Conservation (phyloP, 129 eudicot genomes). For the Helichrysum umbraculigerum region DNA sequence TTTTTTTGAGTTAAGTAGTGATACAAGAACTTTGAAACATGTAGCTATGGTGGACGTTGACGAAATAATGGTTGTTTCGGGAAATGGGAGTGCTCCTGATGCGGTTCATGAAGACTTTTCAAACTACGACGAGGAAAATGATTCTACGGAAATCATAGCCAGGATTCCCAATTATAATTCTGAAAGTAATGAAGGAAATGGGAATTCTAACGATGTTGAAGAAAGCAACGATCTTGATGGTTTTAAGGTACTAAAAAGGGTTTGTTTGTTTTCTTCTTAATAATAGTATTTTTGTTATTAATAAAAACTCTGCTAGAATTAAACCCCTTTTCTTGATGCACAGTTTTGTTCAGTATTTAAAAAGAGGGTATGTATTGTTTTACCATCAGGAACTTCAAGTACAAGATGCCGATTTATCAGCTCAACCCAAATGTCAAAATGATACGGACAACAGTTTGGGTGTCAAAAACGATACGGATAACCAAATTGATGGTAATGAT, state of each 20-base stretch:
- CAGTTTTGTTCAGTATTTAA: background rate
- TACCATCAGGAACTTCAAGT: slow-evolving; percentile 57
- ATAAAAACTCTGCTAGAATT: slow-evolving; percentile 31
- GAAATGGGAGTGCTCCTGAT: slow-evolving; percentile 46
- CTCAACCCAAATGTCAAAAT: slow-evolving; percentile 39
- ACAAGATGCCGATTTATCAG: slow-evolving; percentile 26
- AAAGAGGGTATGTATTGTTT: background rate
- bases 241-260: slow-evolving; percentile 49
- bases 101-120: slow-evolving; percentile 41
- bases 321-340: background rate
- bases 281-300: background rate
- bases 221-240: slow-evolving; percentile 41
- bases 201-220: slow-evolving; percentile 29
- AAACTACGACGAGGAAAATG: slow-evolving; percentile 36
- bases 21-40: slow-evolving; percentile 9
- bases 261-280: background rate
- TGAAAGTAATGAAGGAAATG: slow-evolving; percentile 38
- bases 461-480: slow-evolving; percentile 45
- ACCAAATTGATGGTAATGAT: slow-evolving; percentile 38
- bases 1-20: background rate
- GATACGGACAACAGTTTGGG: slow-evolving; percentile 32
- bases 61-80: slow-evolving; percentile 35
- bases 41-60: slow-evolving; percentile 65
- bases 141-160: slow-evolving; percentile 37
- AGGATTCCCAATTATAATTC: slow-evolving; percentile 39